Evolutionary conservation across 352 stramenopile genomes (phyloP).

Genomic region (Halophytophthora polymorphica): DNA sequence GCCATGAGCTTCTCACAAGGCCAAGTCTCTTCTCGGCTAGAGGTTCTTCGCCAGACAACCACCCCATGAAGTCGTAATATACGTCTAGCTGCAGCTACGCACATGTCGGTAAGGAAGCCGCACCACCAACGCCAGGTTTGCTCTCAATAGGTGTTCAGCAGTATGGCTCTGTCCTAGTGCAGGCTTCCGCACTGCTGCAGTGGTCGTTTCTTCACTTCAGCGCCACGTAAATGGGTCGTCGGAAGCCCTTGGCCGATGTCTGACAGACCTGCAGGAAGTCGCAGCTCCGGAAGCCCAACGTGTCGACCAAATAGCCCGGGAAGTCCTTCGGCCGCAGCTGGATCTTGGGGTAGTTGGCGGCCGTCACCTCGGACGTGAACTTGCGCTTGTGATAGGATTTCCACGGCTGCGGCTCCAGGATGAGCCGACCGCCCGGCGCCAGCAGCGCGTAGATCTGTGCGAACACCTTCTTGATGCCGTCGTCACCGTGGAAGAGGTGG

Average conservation of each 20-base stretch:
- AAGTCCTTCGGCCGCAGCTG: slow-evolving; percentile 76
- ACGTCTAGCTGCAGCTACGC: not conserved
- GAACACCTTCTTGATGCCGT: slow-evolving; percentile 79
- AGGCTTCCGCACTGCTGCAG: slow-evolving; percentile 1
- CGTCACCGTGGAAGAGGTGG: slow-evolving; percentile 85
- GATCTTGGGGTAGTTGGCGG: slow-evolving; percentile 69
- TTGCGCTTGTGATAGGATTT: slow-evolving; percentile 88
- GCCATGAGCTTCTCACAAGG: no score
- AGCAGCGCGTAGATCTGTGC: slow-evolving; percentile 60
- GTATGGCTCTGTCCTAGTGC: not conserved
- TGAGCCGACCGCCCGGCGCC: slow-evolving; percentile 54
- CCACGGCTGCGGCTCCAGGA: slow-evolving; percentile 86
- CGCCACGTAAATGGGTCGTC: slow-evolving; percentile 72
- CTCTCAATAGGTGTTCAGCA: no score
- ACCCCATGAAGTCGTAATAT: no score
- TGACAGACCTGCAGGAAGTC: slow-evolving; percentile 74
- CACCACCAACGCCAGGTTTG: no score
- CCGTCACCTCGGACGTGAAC: slow-evolving; percentile 75
- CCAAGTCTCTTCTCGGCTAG: no score
- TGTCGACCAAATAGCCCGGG: slow-evolving; percentile 46
- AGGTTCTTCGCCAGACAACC: no score
- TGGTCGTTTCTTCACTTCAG: slow-evolving; percentile 38
- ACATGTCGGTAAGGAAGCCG: not conserved
- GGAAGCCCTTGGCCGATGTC: slow-evolving; percentile 74
- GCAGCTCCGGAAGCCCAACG: slow-evolving; percentile 62